Conservation (phyloP, 441 rosid species). For the Gossypium aridum region DNA sequence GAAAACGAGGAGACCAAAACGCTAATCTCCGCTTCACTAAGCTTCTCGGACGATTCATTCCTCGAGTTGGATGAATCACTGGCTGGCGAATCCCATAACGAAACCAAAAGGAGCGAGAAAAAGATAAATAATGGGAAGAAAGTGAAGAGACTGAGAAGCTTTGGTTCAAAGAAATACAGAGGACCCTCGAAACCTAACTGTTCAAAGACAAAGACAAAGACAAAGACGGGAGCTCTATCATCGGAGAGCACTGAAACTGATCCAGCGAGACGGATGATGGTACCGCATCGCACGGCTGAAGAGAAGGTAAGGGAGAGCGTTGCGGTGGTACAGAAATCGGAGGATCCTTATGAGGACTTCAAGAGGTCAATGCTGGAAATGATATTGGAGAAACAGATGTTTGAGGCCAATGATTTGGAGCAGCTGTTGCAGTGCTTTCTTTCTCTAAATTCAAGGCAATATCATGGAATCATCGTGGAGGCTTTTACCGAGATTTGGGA, state of each 20-base stretch:
- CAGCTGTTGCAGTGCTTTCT: constrained; percentile 46
- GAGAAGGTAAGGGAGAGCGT: constrained; percentile 35
- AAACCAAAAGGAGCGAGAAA: neutral
- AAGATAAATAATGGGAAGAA: neutral
- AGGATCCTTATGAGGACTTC: constrained; percentile 49
- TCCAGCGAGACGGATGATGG: neutral
- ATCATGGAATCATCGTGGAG: constrained; percentile 39
- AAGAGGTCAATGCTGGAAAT: constrained; percentile 60
- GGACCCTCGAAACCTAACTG: neutral
- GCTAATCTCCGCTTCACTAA: neutral
- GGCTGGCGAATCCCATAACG: neutral
- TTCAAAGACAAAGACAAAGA: neutral
- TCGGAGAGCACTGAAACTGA: neutral
- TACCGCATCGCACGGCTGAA: constrained; percentile 1
- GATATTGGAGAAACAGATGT: constrained; percentile 44
- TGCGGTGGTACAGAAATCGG: constrained; percentile 51
- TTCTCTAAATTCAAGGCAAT: constrained; percentile 38
- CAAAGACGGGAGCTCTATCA: neutral
- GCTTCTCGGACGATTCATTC: constrained; percentile 15
- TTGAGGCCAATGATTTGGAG: constrained; percentile 37
- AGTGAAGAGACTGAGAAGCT: constrained; percentile 8
- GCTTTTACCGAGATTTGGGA: constrained; percentile 53
- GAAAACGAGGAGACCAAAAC: constrained; percentile 5
- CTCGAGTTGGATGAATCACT: constrained; percentile 12
- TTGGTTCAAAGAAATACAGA: neutral